Base-by-base conservation (phyloP, 306 rosid genomes). In the Vigna nakashimae region DNA sequence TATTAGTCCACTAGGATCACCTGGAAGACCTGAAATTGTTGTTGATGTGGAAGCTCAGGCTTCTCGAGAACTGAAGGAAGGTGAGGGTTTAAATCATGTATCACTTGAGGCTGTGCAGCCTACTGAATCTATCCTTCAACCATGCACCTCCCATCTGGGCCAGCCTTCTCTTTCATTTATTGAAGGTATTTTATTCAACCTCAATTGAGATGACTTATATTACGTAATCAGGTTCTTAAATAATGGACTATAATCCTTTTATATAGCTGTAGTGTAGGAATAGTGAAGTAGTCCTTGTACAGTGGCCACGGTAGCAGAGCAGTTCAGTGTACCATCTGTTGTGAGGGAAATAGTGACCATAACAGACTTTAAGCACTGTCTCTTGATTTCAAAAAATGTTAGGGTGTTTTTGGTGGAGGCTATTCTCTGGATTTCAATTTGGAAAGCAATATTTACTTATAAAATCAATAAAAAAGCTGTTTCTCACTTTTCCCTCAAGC, bases 71-170 rank as follows among this genome's bases (percentile, higher is more conserved):
- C 82, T 56, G 45, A 79, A 74, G 77, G 89, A 84, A 71, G 52
- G 82, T 9, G 85, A 71, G 20, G 45, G 73, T 86, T 77, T 63
- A 53, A 73, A 70, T 75, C 80, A 82, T 85, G 77, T 60, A 76
- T 65, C 79, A 17, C 83, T 73, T 73, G 88, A 79, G 57, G 80
- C 79, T 34, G 80, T 68, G 76, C 70, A 74, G 42, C 73, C 88
- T 72, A 77, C 68, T 36, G 86, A 82, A 62, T 74, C 73, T 32
- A 73, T 74, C 78, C 97, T 92, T 73, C 88, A 32, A 72, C 83
- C 96, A 52, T 95, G 97, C 90, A 73, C 82, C 78, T 82, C 93
- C 70, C 82, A 58, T 77, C n/a, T 6, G 63, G 73, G 65, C 69
- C 87, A 77, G 60, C 75, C 49, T 63, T 83, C 86, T 81, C 65